A percentile compares a stretch with the other conserved stretches of the same genome.
These are phyloP conservation scores for Diaporthe ilicicola DNA, from an alignment of 2,329 filamentous ascomycete species.

Conservation along the genomic window DNA sequence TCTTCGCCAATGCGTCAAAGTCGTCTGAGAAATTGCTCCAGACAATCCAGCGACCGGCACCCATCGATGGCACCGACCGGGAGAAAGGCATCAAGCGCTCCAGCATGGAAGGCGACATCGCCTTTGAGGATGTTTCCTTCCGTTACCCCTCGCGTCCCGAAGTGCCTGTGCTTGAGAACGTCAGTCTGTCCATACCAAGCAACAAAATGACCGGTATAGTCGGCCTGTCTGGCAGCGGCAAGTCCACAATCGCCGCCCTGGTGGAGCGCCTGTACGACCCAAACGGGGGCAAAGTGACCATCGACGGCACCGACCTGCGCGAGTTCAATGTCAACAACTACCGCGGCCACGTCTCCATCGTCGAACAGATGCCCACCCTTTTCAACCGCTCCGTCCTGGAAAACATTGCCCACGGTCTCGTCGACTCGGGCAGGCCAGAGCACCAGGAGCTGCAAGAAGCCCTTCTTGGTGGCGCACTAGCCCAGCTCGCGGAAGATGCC, in stretches of 20 bases:
- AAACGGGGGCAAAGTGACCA: constrained; percentile 53
- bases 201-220: constrained; percentile 64
- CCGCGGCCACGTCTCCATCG: constrained; percentile 52
- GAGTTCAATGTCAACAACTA: constrained; percentile 56
- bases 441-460: constrained; percentile 51
- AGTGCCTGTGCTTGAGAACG: constrained; percentile 50
- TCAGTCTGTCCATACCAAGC: constrained; percentile 49
- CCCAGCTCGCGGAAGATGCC: constrained; percentile 59
- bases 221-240: constrained; percentile 66
- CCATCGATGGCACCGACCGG: constrained; percentile 53
- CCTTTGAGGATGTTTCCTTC: constrained; percentile 54
- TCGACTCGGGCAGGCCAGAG: constrained; percentile 51
- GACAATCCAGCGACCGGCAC: constrained; percentile 62
- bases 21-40: constrained; percentile 65
- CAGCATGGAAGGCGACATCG: constrained; percentile 57
- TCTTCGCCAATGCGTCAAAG: constrained; percentile 65
- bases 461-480: constrained; percentile 59
- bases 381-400: constrained; percentile 57
- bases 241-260: constrained; percentile 57
- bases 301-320: constrained; percentile 58
- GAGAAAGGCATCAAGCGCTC: constrained; percentile 52
- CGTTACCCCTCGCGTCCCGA: constrained; percentile 54
- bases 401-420: constrained; percentile 60
- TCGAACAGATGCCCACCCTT: constrained; percentile 56
- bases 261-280: constrained; percentile 67